A percentile compares a stretch with the other conserved stretches of the same genome.
Conservation (phyloP, 1,284 basidiomycete genomes). For the Lignosus rhinocerotis region DNA sequence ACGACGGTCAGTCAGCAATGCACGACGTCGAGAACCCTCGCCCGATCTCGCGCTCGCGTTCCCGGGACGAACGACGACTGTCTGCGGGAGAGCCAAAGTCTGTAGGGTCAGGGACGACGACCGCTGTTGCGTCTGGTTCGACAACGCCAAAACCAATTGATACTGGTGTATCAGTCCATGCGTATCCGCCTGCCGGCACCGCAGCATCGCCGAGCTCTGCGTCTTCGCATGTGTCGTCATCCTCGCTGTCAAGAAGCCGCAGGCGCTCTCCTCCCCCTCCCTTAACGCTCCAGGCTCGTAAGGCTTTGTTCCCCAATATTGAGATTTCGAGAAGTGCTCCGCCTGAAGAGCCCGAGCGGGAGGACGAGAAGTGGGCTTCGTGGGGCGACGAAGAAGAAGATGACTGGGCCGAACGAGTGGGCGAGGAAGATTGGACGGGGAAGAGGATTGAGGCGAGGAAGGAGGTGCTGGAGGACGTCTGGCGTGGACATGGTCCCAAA, state of each 20-base stretch:
- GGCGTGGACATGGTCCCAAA: slow-evolving; percentile 23
- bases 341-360: slow-evolving; percentile 12
- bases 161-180: slow-evolving; percentile 42
- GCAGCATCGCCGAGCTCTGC: slow-evolving; percentile 34
- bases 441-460: slow-evolving; percentile 41
- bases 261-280: slow-evolving; percentile 44
- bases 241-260: slow-evolving; percentile 32
- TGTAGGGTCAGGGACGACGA: slow-evolving; percentile 29
- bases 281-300: slow-evolving; percentile 30
- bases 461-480: slow-evolving; percentile 28
- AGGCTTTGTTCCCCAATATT: slow-evolving; percentile 23
- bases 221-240: slow-evolving; percentile 31
- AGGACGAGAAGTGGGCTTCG: slow-evolving; percentile 45
- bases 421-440: slow-evolving; percentile 51
- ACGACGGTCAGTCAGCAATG: slow-evolving; percentile 29
- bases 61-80: slow-evolving; percentile 29
- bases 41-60: slow-evolving; percentile 34
- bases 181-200: slow-evolving; percentile 54
- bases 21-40: slow-evolving; percentile 49
- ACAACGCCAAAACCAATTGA: slow-evolving; percentile 37
- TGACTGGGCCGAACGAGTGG: slow-evolving; percentile 54
- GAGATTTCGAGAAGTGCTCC: slow-evolving; percentile 22
- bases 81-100: slow-evolving; percentile 36
- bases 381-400: slow-evolving; percentile 52
- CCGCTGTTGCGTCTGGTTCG: slow-evolving; percentile 29